These are phyloP conservation scores for Nicotiana undulata DNA, from an alignment of 257 asterid species.

Conservation along the genomic window DNA sequence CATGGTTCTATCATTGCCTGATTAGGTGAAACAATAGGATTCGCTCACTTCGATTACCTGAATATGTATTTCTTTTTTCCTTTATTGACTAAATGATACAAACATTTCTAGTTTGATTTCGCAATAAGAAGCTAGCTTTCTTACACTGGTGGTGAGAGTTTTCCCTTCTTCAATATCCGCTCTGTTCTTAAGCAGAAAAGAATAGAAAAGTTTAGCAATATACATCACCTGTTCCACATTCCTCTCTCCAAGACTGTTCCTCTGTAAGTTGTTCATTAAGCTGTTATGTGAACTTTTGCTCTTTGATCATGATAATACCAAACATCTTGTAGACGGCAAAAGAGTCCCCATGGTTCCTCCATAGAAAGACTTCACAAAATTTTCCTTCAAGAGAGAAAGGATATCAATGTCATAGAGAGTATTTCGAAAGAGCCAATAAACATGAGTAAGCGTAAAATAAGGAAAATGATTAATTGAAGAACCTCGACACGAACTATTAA, in stretches of 20 bases:
- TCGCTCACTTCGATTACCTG: neutral
- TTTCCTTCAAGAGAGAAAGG: neutral
- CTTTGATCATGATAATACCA: constrained; percentile 13
- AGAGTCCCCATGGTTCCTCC: constrained; percentile 5
- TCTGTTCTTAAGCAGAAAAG: neutral
- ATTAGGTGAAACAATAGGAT: neutral
- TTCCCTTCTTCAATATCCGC: neutral
- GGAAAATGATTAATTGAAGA: neutral
- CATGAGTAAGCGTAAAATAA: neutral
- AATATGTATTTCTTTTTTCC: neutral
- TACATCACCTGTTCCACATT: constrained; percentile 47
- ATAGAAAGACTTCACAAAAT: constrained; percentile 3
- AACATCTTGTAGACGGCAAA: constrained; percentile 15
- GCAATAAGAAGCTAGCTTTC: neutral
- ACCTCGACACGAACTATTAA: neutral
- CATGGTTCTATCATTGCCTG: neutral
- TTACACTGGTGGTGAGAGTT: neutral
- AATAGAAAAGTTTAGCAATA: constrained; percentile 2
- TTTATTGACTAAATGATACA: neutral
- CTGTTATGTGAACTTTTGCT: constrained; percentile 24
- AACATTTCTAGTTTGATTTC: neutral
- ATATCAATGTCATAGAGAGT: neutral
- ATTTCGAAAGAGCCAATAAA: neutral
- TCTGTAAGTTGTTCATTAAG: constrained; percentile 44
- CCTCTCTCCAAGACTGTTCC: constrained; percentile 44